These are phyloP conservation scores for Pichia terricola DNA, from an alignment of 1,139 yeast species.

Conservation along the genomic window DNA sequence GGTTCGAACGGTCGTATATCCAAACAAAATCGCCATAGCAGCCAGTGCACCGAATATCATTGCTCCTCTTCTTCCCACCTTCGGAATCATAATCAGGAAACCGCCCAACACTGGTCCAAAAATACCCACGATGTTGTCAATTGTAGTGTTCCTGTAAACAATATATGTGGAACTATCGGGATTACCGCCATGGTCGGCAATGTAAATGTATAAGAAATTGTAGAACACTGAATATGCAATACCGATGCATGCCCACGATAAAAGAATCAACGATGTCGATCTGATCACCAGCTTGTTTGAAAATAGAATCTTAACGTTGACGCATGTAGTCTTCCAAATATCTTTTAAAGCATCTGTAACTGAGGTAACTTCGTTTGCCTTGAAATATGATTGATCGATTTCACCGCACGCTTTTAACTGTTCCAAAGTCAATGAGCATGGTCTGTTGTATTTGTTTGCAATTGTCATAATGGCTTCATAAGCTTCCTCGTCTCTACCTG, in stretches of 20 bases:
- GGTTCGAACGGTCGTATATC: conserved; percentile 45
- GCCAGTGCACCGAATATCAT: conserved; percentile 43
- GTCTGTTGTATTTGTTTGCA: conserved; percentile 35
- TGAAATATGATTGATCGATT: conserved; percentile 15
- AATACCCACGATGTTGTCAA: conserved; percentile 41
- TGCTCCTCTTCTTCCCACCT: conserved; percentile 46
- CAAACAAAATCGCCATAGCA: conserved; percentile 47
- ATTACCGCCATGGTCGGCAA: conserved; percentile 38
- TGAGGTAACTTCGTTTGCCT: conserved; percentile 8
- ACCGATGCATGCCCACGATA: conserved; percentile 44
- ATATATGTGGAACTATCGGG: conserved; percentile 30
- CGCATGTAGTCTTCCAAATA: conserved; percentile 15
- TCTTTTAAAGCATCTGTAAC: conserved; percentile 15
- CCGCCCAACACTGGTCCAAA: conserved; percentile 53
- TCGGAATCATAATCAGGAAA: conserved; percentile 33
- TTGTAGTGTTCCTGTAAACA: conserved; percentile 43
- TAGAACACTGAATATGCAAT: conserved; percentile 43
- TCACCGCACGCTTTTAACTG: conserved; percentile 37
- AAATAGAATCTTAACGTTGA: conserved; percentile 31
- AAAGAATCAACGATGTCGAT: conserved; percentile 33
- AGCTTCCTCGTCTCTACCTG: conserved; percentile 46
- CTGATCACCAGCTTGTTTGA: conserved; percentile 30
- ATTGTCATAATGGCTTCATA: conserved; percentile 28
- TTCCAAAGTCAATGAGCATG: conserved; percentile 36
- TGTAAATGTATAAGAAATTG: conserved; percentile 40